Evolutionary conservation across 2,329 filamentous ascomycete species (phyloP).

Genomic region (Ilyonectria robusta): DNA sequence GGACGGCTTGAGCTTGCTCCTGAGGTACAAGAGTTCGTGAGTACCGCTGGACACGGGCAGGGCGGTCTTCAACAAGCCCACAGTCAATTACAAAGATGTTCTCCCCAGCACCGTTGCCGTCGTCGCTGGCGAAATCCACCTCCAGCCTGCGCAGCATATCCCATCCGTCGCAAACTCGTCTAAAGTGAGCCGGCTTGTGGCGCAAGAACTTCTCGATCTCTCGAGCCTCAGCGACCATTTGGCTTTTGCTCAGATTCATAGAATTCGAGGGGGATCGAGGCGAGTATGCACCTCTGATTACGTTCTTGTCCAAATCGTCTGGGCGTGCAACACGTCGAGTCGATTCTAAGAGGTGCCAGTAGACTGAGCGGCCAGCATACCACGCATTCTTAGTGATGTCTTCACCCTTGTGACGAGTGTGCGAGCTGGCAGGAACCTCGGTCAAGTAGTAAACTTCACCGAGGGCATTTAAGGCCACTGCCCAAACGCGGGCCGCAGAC

Average conservation of each 20-base stretch:
- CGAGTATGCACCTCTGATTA: slow-evolving; percentile 81
- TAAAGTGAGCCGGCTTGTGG: slow-evolving; percentile 83
- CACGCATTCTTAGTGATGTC: slow-evolving; percentile 79
- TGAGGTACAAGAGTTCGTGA: slow-evolving; percentile 51
- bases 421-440: slow-evolving; percentile 73
- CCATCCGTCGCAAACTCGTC: slow-evolving; percentile 85
- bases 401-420: slow-evolving; percentile 64
- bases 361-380: slow-evolving; percentile 82
- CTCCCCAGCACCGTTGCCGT: slow-evolving; percentile 83
- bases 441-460: slow-evolving; percentile 92
- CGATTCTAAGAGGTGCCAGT: slow-evolving; percentile 85
- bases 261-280: slow-evolving; percentile 83
- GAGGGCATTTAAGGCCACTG: slow-evolving; percentile 92
- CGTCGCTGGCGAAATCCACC: slow-evolving; percentile 90
- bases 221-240: slow-evolving; percentile 81
- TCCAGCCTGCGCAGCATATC: slow-evolving; percentile 90
- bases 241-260: slow-evolving; percentile 78
- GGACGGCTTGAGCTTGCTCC: slow-evolving; percentile 22
- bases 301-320: slow-evolving; percentile 80
- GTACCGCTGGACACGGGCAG: slow-evolving; percentile 61
- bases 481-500: slow-evolving; percentile 82
- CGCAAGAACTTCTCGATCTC: slow-evolving; percentile 85
- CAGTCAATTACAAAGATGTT: slow-evolving; percentile 81
- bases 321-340: slow-evolving; percentile 80
- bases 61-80: slow-evolving; percentile 73